phyloP scores from a whole-genome alignment of 345 rosid species.

The Leavenworthia alabamica region DNA sequence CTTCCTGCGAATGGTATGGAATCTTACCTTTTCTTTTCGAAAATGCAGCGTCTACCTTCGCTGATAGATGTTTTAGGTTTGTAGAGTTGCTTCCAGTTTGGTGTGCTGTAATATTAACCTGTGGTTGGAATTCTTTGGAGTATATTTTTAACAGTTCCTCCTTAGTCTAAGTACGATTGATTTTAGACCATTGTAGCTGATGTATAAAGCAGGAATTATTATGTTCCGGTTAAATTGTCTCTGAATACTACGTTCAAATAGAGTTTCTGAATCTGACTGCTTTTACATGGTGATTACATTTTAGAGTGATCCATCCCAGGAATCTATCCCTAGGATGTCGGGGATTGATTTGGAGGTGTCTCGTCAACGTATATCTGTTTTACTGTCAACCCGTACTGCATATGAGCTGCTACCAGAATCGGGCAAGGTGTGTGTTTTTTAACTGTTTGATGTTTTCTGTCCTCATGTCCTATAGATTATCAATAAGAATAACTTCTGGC shows the following conservation, averaged over 20 bases:
- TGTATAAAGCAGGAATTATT: not conserved
- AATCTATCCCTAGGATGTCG: conserved; percentile 45
- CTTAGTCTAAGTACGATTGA: not conserved
- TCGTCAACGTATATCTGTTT: conserved; percentile 57
- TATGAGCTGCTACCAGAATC: conserved; percentile 96
- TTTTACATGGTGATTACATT: conserved; percentile 12
- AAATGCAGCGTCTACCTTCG: not conserved
- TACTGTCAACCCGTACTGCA: conserved; percentile 70
- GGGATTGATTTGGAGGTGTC: conserved; percentile 66
- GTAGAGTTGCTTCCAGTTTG: not conserved
- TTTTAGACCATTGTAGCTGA: conserved; percentile 2
- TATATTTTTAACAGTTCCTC: not conserved
- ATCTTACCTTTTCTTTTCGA: not conserved
- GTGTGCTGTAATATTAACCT: too few species aligned
- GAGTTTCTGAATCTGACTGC: conserved; percentile 26
- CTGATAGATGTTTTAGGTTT: not conserved
- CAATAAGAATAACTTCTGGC: not conserved
- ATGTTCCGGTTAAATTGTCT: conserved; percentile 1
- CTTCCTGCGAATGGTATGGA: conserved; percentile 42
- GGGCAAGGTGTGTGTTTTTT: conserved; percentile 82
- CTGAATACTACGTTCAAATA: not conserved
- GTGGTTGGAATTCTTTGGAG: not conserved
- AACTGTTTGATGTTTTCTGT: conserved; percentile 18
- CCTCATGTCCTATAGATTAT: conserved; percentile 1
- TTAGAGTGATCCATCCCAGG: conserved; percentile 39